Evolutionary conservation across 2,329 filamentous ascomycete species (phyloP).

Genomic region (Dactylonectria estremocensis): DNA sequence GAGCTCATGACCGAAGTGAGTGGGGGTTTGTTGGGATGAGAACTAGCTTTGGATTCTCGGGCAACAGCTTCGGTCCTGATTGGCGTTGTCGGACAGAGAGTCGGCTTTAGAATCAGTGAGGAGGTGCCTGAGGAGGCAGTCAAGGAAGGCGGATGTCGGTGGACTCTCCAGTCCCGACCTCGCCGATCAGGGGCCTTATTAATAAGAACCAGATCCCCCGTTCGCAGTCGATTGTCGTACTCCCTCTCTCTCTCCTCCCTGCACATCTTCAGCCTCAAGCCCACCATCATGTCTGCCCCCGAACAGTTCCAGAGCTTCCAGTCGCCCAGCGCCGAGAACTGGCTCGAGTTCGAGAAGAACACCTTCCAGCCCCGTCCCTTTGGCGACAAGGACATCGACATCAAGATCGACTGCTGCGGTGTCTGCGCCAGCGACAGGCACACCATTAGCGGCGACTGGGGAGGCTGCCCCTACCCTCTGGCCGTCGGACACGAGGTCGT

Average conservation of each 20-base stretch:
- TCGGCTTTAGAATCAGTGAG: too few species aligned
- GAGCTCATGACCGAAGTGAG: slow-evolving; percentile 34
- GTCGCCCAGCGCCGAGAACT: slow-evolving; percentile 67
- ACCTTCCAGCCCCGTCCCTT: slow-evolving; percentile 89
- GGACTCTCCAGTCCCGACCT: too few species aligned
- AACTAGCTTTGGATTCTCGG: background rate
- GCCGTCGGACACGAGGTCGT: slow-evolving; percentile 82
- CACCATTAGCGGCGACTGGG: slow-evolving; percentile 80
- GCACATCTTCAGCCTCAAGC: slow-evolving; percentile 15
- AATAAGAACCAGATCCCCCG: slow-evolving; percentile 18
- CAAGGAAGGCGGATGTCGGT: too few species aligned
- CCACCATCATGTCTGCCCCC: slow-evolving; percentile 68
- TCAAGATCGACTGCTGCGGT: slow-evolving; percentile 88
- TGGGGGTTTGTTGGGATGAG: slow-evolving; percentile 36
- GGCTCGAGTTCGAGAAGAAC: slow-evolving; percentile 77
- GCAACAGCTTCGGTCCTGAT: background rate
- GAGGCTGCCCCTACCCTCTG: slow-evolving; percentile 72
- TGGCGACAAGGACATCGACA: slow-evolving; percentile 88
- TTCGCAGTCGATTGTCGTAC: background rate
- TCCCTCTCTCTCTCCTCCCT: background rate
- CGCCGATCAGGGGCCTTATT: background rate
- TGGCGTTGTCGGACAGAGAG: too few species aligned
- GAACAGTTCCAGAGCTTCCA: slow-evolving; percentile 75
- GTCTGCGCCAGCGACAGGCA: slow-evolving; percentile 82
- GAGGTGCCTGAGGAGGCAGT: too few species aligned